Percentiles rank a stretch among this genome's conserved stretches.
Evolutionary conservation across 129 eudicot genomes (phyloP).

Genomic region (Calendula officinalis): DNA sequence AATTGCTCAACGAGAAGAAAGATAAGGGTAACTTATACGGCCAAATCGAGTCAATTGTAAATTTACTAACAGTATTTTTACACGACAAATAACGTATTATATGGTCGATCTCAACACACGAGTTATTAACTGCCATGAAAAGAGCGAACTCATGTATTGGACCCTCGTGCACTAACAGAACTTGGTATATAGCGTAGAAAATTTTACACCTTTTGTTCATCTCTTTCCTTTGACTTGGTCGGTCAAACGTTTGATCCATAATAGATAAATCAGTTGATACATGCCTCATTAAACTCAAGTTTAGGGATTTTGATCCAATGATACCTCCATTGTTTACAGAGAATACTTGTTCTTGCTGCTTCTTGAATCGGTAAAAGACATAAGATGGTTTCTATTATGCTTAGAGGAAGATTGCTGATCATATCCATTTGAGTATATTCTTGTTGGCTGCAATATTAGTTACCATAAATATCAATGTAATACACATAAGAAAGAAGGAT

Average conservation of each 20-base stretch:
- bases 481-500: background rate
- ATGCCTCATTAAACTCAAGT: background rate
- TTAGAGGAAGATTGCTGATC: background rate
- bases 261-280: background rate
- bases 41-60: background rate
- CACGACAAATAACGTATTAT: background rate
- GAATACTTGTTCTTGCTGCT: background rate
- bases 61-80: background rate
- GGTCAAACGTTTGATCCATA: background rate
- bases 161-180: conserved; percentile 3
- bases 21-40: background rate
- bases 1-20: background rate
- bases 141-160: background rate
- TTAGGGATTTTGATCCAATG: background rate
- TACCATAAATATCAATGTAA: background rate
- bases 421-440: background rate
- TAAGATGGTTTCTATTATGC: conserved; percentile 1
- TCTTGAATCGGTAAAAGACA: background rate
- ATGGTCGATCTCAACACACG: background rate
- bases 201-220: background rate
- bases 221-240: background rate
- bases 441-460: background rate
- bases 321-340: background rate
- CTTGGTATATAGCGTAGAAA: background rate
- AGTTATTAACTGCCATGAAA: background rate